These are phyloP conservation scores for Tetrahymena malaccensis DNA, from an alignment of 73 alveolate species.

Conservation along the genomic window DNA sequence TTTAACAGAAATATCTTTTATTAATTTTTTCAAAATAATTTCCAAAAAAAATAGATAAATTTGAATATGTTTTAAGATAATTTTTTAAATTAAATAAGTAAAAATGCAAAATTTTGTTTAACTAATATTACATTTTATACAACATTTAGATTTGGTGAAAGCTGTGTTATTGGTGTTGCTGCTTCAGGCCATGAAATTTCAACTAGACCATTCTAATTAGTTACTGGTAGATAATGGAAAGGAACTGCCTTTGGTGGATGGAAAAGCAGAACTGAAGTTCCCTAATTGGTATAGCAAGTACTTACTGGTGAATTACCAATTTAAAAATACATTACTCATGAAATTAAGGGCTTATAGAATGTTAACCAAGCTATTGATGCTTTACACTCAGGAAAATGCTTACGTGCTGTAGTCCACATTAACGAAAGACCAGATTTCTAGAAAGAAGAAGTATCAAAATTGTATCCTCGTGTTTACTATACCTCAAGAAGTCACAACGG, in stretches of 20 bases:
- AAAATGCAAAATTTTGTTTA: background rate
- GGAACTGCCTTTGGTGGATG: constrained; percentile 91
- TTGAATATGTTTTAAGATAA: background rate
- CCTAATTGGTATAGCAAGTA: constrained; percentile 51
- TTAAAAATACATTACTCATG: constrained; percentile 69
- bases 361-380: constrained; percentile 61
- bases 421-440: background rate
- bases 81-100: no score
- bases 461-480: background rate
- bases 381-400: constrained; percentile 57
- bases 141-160: constrained; percentile 39
- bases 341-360: constrained; percentile 47
- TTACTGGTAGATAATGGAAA: constrained; percentile 75
- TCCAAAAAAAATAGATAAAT: background rate
- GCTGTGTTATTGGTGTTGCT: constrained; percentile 88
- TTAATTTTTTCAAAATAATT: no score
- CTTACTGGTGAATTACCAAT: constrained; percentile 58
- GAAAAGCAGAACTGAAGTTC: constrained; percentile 75
- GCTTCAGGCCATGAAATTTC: constrained; percentile 76
- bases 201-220: constrained; percentile 70
- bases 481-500: background rate
- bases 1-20: no score
- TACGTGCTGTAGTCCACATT: constrained; percentile 48
- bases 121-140: no score
- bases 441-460: background rate